Conservation (phyloP, 1,284 basidiomycete genomes). For the Cryptococcus hybrid region DNA sequence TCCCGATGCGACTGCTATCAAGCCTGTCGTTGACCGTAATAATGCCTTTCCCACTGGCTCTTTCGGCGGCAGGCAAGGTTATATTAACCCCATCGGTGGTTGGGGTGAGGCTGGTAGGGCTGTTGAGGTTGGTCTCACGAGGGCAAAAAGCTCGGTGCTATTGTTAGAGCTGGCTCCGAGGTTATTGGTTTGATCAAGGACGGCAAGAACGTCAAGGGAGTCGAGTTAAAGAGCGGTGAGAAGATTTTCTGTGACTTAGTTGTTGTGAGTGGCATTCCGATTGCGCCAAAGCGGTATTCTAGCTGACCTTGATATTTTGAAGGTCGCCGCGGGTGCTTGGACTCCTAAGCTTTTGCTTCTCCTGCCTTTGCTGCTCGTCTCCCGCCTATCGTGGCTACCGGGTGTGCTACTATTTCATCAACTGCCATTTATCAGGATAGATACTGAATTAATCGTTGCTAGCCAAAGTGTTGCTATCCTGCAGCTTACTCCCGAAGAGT, state of each 20-base stretch:
- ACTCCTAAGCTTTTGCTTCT: conserved; percentile 69
- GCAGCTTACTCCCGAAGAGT: conserved; percentile 69
- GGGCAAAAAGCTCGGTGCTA: conserved; percentile 63
- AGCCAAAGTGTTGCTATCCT: conserved; percentile 74
- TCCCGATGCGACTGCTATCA: conserved; percentile 20
- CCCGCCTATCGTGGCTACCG: conserved; percentile 41
- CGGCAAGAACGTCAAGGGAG: conserved; percentile 59
- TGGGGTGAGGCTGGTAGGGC: conserved; percentile 81
- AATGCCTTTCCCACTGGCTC: conserved; percentile 21
- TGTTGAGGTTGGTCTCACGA: conserved; percentile 58
- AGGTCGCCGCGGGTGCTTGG: conserved; percentile 53
- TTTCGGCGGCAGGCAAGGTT: conserved; percentile 54
- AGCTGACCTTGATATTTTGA: background rate
- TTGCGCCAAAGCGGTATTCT: background rate
- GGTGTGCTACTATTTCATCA: conserved; percentile 9
- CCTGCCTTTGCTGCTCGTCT: conserved; percentile 43
- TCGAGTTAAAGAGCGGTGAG: conserved; percentile 63
- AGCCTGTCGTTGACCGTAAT: conserved; percentile 9
- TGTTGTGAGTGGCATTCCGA: conserved; percentile 20
- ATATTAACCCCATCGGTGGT: conserved; percentile 73
- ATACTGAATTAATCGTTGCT: conserved; percentile 6
- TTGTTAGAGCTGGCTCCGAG: conserved; percentile 59
- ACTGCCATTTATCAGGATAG: background rate
- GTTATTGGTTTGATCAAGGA: conserved; percentile 53
- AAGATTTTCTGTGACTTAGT: conserved; percentile 41